Base-by-base conservation (phyloP, 148 eudicot species). In the Rhododendron simsii region DNA sequence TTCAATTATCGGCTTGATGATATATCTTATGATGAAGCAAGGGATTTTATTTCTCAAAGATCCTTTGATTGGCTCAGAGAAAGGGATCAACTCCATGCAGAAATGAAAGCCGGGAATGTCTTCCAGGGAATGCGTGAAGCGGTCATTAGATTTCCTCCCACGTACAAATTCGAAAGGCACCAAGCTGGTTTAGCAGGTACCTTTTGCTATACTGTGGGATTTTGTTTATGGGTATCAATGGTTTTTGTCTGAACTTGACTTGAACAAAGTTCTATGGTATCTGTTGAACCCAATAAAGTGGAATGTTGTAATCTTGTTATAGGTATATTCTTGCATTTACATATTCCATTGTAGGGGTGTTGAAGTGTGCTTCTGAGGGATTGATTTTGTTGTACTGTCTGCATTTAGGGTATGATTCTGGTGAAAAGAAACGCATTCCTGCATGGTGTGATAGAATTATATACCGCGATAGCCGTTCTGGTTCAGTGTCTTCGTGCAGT, bases 71-170 rank as follows among this genome's bases (percentile, higher is more conserved):
- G 99, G 99, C 96, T 97, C 47, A 90, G 92, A 86, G 98, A 94
- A 89, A 93, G 89, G 90, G 99, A 97, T 91, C 99, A 97, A 85
- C 92, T 97, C 86, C 92, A 88, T 79, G 89, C 89, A 73, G 99
- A 97, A 87, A 97, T 97, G 99, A 92, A 91, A 90, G 95, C 95
- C 85, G 98, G 98, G 37, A 93, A 92, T 87, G 99, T 93, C 81
- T 97, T 97, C 87, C 99, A 94, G 87, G 99, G 99, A 89, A 93
- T 97, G 99, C 98, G 96, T 83, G 99, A 97, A 92, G 98, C 96
- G 80, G 53, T 93, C 63, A 87, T 97, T 80, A 88, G 88, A 85
- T 97, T 97, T 89, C 98, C 98, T 86, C 98, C 99, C 12, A 97
- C 99, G 2, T 97, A 95, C 90, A 97, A 97, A 84, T 97, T 97